Evolutionary conservation across 495 filamentous ascomycete species (phyloP).

Genomic region (Diplogelasinospora grovesii): DNA sequence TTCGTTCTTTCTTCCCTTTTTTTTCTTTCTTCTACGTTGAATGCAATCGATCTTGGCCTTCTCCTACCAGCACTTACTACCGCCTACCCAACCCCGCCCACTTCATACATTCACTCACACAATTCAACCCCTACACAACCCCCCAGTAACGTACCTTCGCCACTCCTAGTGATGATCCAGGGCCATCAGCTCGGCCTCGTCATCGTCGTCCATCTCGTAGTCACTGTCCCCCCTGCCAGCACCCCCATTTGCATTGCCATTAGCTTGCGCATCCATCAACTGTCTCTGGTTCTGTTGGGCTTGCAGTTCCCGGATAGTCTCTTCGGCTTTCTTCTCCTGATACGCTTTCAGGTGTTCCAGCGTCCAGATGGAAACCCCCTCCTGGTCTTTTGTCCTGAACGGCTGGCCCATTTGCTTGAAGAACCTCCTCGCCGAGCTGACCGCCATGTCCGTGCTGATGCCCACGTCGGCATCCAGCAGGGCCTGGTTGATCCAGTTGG

Average conservation of each 20-base stretch:
- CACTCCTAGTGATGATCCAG: constrained; percentile 31
- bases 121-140: too few relatives aligned
- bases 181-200: constrained; percentile 49
- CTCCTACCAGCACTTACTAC: too few relatives aligned
- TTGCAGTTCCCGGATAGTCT: constrained; percentile 40
- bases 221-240: constrained; percentile 17
- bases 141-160: too few relatives aligned
- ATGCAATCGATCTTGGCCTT: too few relatives aligned
- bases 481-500: constrained; percentile 94
- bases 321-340: constrained; percentile 68
- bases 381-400: constrained; percentile 73
- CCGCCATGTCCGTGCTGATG: constrained; percentile 90
- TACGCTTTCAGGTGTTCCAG: constrained; percentile 67
- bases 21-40: too few relatives aligned
- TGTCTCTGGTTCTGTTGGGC: not conserved
- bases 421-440: constrained; percentile 83
- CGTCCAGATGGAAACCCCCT: constrained; percentile 90
- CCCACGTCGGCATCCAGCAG: constrained; percentile 77
- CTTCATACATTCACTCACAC: too few relatives aligned
- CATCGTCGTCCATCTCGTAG: constrained; percentile 38
- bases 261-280: not conserved
- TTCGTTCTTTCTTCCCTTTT: too few relatives aligned
- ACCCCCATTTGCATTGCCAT: not conserved
- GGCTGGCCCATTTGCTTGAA: constrained; percentile 85
- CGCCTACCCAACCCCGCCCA: too few relatives aligned